Base-by-base conservation (phyloP, 1,284 basidiomycete species). In the Rhodotorula sp. region DNA sequence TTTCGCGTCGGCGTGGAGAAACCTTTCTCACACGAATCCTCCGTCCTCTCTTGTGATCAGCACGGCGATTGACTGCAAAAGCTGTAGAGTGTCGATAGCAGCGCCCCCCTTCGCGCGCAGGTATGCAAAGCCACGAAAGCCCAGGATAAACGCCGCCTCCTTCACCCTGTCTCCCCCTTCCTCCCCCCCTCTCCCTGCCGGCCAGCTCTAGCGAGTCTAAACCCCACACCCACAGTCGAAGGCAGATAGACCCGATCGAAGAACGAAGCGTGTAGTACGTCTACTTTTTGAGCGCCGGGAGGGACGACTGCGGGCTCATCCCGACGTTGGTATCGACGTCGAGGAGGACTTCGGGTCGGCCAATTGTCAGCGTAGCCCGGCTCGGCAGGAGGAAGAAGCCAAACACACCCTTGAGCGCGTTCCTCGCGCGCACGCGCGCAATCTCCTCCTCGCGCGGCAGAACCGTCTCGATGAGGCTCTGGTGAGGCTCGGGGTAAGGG, bases 391-490 rank as follows among this genome's bases (percentile, higher is more conserved):
- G 21, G 13, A n/a, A 36, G 9, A 27, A 19, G 29, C n/a, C n/a
- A 19, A 55, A 65, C 67, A n/a, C n/a, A 76, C 74, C 75, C 62
- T 75, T 76, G 61, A 97, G 86, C n/a, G 93, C 94, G 84, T 96
- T 96, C 71, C 94, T 86, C 32, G 94, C 94, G 69, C 94, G 88
- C 67, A 96, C 87, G 79, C 90, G 88, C 54, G 92, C 88, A 81
- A 97, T 86, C 75, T 97, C 94, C 77, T 93, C 91, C 66, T 87
- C 87, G 59, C 87, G 86, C n/a, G 79, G 74, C 22, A 79, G 72
- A 29, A 88, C 91, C 69, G 91, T 85, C 55, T 86, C 85, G 19
- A 90, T 91, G 80, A 90, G 87, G 53, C 59, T 67, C 56, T 67
- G 69, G 27, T 67, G 29, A 12, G 74, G 64, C 50, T 71, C 67